Conservation (phyloP, 495 filamentous ascomycete species). For the Delitschia confertaspora region DNA sequence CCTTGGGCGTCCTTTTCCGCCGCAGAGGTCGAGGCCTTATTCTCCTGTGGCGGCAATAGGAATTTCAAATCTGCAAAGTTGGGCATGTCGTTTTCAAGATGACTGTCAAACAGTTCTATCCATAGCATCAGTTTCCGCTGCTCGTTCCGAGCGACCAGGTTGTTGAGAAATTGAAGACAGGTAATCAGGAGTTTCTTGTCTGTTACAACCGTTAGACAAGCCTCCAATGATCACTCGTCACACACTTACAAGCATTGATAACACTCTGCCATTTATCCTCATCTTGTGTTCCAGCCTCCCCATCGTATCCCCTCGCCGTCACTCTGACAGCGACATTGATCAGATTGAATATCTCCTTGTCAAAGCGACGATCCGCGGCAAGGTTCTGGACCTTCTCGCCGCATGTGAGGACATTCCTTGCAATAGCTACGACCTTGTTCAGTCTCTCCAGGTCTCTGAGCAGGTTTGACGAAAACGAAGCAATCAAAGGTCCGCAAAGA, state of each 20-base stretch:
- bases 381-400: constrained; percentile 78
- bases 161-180: constrained; percentile 82
- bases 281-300: constrained; percentile 56
- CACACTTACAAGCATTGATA: constrained; percentile 35
- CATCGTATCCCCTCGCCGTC: constrained; percentile 82
- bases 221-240: constrained; percentile 37
- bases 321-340: constrained; percentile 80
- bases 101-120: constrained; percentile 67
- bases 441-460: constrained; percentile 75
- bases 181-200: constrained; percentile 86
- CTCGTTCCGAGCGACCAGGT: constrained; percentile 86
- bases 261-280: constrained; percentile 66
- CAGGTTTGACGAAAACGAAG: constrained; percentile 62
- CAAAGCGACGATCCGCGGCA: constrained; percentile 67
- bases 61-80: constrained; percentile 20
- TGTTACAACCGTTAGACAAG: constrained; percentile 25
- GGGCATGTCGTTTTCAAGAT: constrained; percentile 23
- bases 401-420: constrained; percentile 72
- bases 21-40: constrained; percentile 1
- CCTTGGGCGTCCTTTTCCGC: background rate
- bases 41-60: constrained; percentile 10
- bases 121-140: constrained; percentile 84
- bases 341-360: constrained; percentile 72
- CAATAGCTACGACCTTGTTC: constrained; percentile 76
- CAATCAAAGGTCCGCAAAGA: constrained; percentile 49